These are phyloP conservation scores for Cephalotrichum gorgonifer DNA, from an alignment of 2,329 filamentous ascomycete species.

Conservation along the genomic window DNA sequence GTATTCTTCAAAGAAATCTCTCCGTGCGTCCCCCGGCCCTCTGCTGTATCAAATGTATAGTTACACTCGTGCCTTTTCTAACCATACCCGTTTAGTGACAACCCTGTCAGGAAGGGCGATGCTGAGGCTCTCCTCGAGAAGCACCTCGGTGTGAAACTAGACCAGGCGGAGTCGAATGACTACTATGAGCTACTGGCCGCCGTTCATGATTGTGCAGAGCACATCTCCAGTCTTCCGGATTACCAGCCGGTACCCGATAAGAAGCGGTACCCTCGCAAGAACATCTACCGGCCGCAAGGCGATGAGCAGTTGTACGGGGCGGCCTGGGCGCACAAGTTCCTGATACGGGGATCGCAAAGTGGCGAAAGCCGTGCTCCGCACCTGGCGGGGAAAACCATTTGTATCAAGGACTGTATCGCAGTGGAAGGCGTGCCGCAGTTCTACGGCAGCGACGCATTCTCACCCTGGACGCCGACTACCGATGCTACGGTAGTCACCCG, in stretches of 20 bases:
- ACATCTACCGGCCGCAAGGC: conserved; percentile 25
- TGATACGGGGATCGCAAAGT: conserved; percentile 22
- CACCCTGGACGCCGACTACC: conserved; percentile 36
- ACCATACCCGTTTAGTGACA: conserved; percentile 15
- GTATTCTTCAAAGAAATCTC: conserved; percentile 28
- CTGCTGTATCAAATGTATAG: not conserved
- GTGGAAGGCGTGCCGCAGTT: conserved; percentile 43
- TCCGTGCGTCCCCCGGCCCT: conserved; percentile 14
- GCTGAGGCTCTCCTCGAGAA: conserved; percentile 22
- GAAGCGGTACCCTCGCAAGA: conserved; percentile 31
- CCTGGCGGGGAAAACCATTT: conserved; percentile 33
- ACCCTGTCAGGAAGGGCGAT: conserved; percentile 29
- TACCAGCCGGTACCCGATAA: conserved; percentile 31
- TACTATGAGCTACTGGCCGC: conserved; percentile 37
- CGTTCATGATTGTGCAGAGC: conserved; percentile 38
- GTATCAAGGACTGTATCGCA: conserved; percentile 44
- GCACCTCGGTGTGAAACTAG: conserved; percentile 23
- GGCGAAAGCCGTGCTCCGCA: conserved; percentile 10
- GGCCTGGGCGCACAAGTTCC: conserved; percentile 40
- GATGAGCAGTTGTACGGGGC: conserved; percentile 33
- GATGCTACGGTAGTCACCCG: conserved; percentile 44
- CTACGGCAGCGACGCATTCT: conserved; percentile 38
- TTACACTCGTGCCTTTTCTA: not conserved
- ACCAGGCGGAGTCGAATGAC: conserved; percentile 26
- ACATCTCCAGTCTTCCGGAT: conserved; percentile 30